A percentile compares a stretch with the other conserved stretches of the same genome.
Conservation (phyloP, 768 basidiomycete species). For the Lactarius trivialis region DNA sequence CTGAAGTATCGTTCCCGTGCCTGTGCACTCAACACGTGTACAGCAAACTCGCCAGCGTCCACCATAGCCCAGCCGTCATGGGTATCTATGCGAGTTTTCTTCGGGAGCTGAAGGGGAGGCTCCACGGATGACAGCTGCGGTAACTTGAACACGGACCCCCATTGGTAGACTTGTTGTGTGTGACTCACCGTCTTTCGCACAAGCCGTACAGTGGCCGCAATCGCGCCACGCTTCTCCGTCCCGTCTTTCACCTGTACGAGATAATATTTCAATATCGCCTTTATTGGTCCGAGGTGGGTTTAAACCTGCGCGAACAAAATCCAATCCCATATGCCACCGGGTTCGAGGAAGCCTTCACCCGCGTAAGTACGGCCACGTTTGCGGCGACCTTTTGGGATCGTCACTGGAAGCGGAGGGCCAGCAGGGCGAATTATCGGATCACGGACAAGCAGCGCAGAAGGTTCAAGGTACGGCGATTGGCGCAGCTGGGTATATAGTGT, state of each 20-base stretch:
- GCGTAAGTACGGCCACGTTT: constrained; percentile 60
- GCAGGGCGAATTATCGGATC: constrained; percentile 43
- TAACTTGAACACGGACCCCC: neutral
- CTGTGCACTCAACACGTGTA: constrained; percentile 65
- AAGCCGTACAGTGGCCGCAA: constrained; percentile 65
- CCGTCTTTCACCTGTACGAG: constrained; percentile 64
- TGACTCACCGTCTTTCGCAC: constrained; percentile 63
- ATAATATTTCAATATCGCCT: constrained; percentile 5
- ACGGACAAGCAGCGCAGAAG: constrained; percentile 46
- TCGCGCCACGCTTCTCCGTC: constrained; percentile 69
- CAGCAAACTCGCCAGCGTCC: constrained; percentile 73
- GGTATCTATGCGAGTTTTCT: constrained; percentile 53
- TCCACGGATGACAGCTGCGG: constrained; percentile 50
- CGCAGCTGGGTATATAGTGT: constrained; percentile 51
- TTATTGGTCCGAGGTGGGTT: neutral
- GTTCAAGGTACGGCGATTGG: constrained; percentile 64
- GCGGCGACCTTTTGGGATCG: constrained; percentile 53
- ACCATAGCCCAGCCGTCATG: constrained; percentile 80
- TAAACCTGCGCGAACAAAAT: constrained; percentile 63
- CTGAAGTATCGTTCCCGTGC: constrained; percentile 65
- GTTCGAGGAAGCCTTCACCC: constrained; percentile 49
- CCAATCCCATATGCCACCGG: constrained; percentile 72
- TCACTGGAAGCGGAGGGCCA: constrained; percentile 55
- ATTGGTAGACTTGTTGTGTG: neutral
- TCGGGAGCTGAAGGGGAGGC: constrained; percentile 55